Evolutionary conservation across 2,329 filamentous ascomycete species (phyloP), one percentile per base, ranked within the genome.

Genomic region (Aspergillus tubingensis): DNA sequence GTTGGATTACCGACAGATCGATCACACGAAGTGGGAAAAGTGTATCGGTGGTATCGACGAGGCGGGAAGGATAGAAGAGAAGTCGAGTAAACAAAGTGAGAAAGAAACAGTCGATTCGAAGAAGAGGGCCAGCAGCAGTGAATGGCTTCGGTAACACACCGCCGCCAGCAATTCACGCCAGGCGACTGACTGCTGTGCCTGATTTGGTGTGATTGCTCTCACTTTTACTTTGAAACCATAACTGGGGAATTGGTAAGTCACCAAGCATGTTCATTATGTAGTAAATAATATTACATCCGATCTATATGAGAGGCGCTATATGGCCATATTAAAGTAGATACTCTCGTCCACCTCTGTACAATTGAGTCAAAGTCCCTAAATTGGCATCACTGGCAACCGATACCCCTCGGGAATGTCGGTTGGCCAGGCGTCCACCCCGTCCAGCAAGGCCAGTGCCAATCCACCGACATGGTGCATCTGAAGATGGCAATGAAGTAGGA

Each of bases 401-500:
- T 55, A 44, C 27, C 44, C 39, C 25, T 39, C 23, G 2, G 36
- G 39, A 15, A 23, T 47, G 5, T 50, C 62, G 21, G 48, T 82
- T 77, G 54, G 76, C 79, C 79, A 83, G 15, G 68, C 73, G 67
- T 84, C 81, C 21, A 82, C 72, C 0, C 81, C 81, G 68, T 85
- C 82, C 53, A 83, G 62, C 13, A 84, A 73, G 0, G 77, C 77
- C 57, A 83, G 71, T 0, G 76, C 76, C 81, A 84, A 84, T 0
- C 81, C 82, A 0, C 81, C 81, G 50, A 71, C 74, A 52, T 83
- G 68, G 73, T 85, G 82, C 38, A 74, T 76, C 68, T 83, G 76
- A 11, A 84, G 77, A 69, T 84, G 82, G 60, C 82, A 85, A 67
- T 85, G 82, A 54, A 85, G 63, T 62, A 85, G 69, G 57, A 77